Evolutionary conservation across 768 basidiomycete species (phyloP).

Genomic region (Trametes maxima): DNA sequence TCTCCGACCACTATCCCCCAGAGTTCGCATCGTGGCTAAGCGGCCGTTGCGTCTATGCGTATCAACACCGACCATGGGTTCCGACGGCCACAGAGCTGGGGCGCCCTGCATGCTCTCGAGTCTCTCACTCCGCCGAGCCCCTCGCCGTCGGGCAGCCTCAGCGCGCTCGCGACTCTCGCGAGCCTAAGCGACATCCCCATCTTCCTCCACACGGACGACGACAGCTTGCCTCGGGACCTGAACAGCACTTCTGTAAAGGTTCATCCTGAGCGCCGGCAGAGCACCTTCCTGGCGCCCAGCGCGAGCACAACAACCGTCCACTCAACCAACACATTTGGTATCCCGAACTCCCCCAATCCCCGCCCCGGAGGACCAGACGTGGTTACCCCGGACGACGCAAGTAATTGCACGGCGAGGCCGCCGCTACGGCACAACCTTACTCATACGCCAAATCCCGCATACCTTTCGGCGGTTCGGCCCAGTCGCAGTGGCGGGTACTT

Average conservation of each 20-base stretch:
- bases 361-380: not conserved
- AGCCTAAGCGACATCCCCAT: conserved; percentile 34
- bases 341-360: not conserved
- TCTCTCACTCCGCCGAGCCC: conserved; percentile 28
- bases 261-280: not conserved
- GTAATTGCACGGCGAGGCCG: conserved; percentile 4
- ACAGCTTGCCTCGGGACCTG: conserved; percentile 6
- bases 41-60: not conserved
- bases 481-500: conserved; percentile 17
- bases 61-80: not conserved
- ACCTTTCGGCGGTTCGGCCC: conserved; percentile 1
- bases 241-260: not conserved
- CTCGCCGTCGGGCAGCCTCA: conserved; percentile 25
- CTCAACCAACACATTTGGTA: conserved; percentile 28
- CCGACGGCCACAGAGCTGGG: conserved; percentile 27
- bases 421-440: not conserved
- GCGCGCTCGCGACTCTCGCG: conserved; percentile 21
- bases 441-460: not conserved
- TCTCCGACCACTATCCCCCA: not conserved
- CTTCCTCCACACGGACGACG: conserved; percentile 23
- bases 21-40: conserved; percentile 1
- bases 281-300: conserved; percentile 14
- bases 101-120: conserved; percentile 27
- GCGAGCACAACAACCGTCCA: conserved; percentile 22
- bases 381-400: not conserved